Percentiles rank a stretch among this genome's conserved stretches.
Conservation (phyloP, 352 stramenopile species). For the Phytophthora constricta region DNA sequence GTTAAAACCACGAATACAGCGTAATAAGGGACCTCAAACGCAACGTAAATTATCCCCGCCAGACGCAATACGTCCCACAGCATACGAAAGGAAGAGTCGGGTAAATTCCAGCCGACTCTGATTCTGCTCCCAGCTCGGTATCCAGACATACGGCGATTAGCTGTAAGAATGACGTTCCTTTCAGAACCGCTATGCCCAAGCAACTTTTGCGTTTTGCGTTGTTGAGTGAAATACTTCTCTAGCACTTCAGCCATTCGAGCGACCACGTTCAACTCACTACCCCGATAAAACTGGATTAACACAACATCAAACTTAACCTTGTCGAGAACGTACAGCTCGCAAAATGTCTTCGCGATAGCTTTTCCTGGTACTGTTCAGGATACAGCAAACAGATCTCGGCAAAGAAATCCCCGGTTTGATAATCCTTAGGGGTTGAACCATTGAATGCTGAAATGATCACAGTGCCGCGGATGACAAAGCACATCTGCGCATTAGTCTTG, state of each 20-base stretch:
- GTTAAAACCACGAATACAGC: conserved; percentile 59
- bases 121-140: not conserved
- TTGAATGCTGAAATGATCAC: conserved; percentile 53
- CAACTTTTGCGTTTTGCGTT: conserved; percentile 76
- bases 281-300: conserved; percentile 56
- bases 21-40: conserved; percentile 73
- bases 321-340: conserved; percentile 71
- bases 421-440: conserved; percentile 48
- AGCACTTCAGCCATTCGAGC: conserved; percentile 47
- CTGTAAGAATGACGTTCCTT: not conserved
- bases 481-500: conserved; percentile 70
- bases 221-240: conserved; percentile 57
- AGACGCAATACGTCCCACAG: conserved; percentile 54
- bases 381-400: conserved; percentile 53
- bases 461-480: conserved; percentile 63
- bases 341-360: conserved; percentile 72
- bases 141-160: not conserved
- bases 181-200: conserved; percentile 45
- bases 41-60: conserved; percentile 43
- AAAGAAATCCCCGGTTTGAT: conserved; percentile 61
- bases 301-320: conserved; percentile 61
- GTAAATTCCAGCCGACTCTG: conserved; percentile 35
- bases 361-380: conserved; percentile 64
- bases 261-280: conserved; percentile 27
- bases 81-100: conserved; percentile 49